Evolutionary conservation across 1,284 basidiomycete species (phyloP).

Genomic region (Somion occarium): DNA sequence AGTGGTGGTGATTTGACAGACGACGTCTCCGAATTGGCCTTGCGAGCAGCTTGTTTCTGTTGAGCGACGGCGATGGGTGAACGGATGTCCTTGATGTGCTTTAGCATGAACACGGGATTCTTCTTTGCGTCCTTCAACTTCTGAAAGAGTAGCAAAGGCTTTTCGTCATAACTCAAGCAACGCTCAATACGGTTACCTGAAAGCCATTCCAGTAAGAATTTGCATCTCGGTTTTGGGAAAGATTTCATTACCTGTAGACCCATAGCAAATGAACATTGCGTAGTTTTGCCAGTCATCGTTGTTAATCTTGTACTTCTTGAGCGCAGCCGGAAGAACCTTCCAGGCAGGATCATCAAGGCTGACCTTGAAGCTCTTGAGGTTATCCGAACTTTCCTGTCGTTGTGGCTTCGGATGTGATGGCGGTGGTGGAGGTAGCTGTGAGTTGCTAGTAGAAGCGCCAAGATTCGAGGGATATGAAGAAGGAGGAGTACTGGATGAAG

Average conservation of each 20-base stretch:
- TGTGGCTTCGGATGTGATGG: no score
- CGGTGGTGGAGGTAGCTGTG: constrained; percentile 27
- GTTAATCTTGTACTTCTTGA: constrained; percentile 98
- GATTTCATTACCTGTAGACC: constrained; percentile 62
- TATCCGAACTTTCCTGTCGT: constrained; percentile 68
- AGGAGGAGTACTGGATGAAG: constrained; percentile 14
- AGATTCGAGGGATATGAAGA: constrained; percentile 12
- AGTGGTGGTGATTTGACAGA: constrained; percentile 25
- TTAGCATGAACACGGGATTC: constrained; percentile 98
- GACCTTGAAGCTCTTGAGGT: constrained; percentile 84
- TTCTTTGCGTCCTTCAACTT: constrained; percentile 96
- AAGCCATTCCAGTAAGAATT: constrained; percentile 5
- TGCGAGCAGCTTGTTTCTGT: constrained; percentile 86
- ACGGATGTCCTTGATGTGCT: constrained; percentile 97
- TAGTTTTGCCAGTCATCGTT: constrained; percentile 99
- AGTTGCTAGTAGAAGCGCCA: constrained; percentile 22
- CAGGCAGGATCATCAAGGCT: constrained; percentile 96
- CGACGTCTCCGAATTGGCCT: constrained; percentile 44
- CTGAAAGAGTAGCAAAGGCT: constrained; percentile 94
- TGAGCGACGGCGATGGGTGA: constrained; percentile 94
- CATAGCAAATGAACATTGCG: constrained; percentile 99
- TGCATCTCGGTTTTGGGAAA: constrained; percentile 6
- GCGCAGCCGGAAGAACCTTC: constrained; percentile 95
- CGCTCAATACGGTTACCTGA: constrained; percentile 81
- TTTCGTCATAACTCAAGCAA: constrained; percentile 97